Evolutionary conservation across 192 early-diverging fungal genomes (phyloP).

Genomic region (Podila verticillata): DNA sequence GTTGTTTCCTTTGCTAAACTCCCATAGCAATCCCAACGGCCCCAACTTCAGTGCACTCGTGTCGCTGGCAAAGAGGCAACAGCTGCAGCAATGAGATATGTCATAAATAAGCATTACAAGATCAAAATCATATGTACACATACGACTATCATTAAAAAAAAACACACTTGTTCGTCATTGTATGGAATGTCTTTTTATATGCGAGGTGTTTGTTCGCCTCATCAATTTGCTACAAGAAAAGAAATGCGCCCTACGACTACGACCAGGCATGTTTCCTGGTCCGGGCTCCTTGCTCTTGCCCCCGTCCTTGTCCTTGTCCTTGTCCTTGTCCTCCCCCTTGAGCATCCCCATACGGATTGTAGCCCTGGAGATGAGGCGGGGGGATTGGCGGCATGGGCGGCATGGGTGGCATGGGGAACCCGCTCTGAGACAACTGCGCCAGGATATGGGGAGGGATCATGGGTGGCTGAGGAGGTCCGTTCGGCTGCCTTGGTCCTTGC

Average conservation of each 20-base stretch:
- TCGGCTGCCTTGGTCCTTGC: background rate
- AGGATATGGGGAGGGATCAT: constrained; percentile 1
- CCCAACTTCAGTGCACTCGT: constrained; percentile 40
- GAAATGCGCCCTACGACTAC: too few relatives aligned
- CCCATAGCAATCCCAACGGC: constrained; percentile 5
- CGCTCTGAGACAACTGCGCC: background rate
- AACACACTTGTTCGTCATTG: too few relatives aligned
- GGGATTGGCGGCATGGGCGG: background rate
- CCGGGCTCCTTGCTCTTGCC: too few relatives aligned
- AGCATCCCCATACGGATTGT: too few relatives aligned
- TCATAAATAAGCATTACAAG: background rate
- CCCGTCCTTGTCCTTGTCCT: background rate
- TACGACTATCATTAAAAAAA: too few relatives aligned
- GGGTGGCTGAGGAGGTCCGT: background rate
- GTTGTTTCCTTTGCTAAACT: background rate
- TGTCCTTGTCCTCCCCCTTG: too few relatives aligned
- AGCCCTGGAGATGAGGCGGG: too few relatives aligned
- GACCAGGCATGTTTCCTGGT: too few relatives aligned
- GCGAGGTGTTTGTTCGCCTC: too few relatives aligned
- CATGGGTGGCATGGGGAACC: constrained; percentile 11
- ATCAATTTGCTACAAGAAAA: too few relatives aligned
- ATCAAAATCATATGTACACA: background rate
- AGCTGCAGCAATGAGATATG: constrained; percentile 1
- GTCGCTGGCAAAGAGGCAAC: constrained; percentile 37
- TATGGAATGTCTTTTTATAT: too few relatives aligned